Conservation (phyloP, 345 rosid species). For the Pugionium cornutum region DNA sequence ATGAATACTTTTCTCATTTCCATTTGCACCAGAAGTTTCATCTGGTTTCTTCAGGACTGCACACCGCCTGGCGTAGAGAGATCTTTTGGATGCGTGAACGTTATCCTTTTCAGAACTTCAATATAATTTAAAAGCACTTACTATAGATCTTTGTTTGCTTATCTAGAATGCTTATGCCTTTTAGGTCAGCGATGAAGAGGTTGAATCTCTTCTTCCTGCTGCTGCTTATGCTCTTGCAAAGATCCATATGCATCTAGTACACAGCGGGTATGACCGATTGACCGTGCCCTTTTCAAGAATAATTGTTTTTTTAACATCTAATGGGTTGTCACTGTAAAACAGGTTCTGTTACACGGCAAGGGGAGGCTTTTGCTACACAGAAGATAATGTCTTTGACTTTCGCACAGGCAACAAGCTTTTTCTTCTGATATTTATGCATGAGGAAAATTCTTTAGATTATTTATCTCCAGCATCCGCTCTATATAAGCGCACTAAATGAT, state of each 20-base stretch:
- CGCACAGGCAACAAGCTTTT: slow-evolving; percentile 61
- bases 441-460: neutral
- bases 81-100: slow-evolving; percentile 8
- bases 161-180: slow-evolving; percentile 35
- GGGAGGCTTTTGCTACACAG: slow-evolving; percentile 89
- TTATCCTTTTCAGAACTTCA: neutral
- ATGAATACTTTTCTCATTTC: neutral
- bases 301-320: neutral
- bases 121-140: neutral
- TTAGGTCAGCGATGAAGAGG: slow-evolving; percentile 88
- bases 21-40: neutral
- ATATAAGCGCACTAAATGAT: slow-evolving; percentile 9
- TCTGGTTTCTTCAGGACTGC: neutral
- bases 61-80: neutral
- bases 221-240: slow-evolving; percentile 91
- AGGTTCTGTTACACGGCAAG: slow-evolving; percentile 93
- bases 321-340: slow-evolving; percentile 35
- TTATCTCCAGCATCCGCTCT: neutral
- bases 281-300: slow-evolving; percentile 3
- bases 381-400: slow-evolving; percentile 82
- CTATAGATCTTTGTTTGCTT: slow-evolving; percentile 1
- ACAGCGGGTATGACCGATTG: slow-evolving; percentile 79
- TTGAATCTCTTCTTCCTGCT: slow-evolving; percentile 77
- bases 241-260: slow-evolving; percentile 87
- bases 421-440: slow-evolving; percentile 16